Percentiles rank a stretch among this genome's conserved stretches.
phyloP scores from a whole-genome alignment of 1,284 basidiomycete genomes.

The Sporisorium graminicola region DNA sequence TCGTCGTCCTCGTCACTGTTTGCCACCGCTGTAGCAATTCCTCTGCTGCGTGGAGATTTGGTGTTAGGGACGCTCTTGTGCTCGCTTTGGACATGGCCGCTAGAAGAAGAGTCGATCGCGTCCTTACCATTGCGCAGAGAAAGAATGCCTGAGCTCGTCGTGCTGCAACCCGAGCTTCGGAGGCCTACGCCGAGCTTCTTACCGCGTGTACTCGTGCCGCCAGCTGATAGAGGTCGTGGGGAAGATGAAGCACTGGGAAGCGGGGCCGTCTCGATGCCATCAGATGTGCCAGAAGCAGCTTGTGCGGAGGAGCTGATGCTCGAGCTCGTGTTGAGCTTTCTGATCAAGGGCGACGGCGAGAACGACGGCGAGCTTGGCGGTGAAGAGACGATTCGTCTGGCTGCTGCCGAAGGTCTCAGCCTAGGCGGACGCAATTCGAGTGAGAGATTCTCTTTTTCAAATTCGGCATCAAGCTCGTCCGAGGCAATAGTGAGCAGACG shows the following conservation, averaged over 20 bases:
- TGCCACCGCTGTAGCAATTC: constrained; percentile 20
- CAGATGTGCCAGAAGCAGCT: constrained; percentile 4
- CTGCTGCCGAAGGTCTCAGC: constrained; percentile 1
- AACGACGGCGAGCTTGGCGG: constrained; percentile 21
- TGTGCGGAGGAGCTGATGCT: constrained; percentile 1
- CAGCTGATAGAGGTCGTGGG: constrained; percentile 19
- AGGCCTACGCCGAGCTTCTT: constrained; percentile 31
- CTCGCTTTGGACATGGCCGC: constrained; percentile 1
- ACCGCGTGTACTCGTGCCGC: constrained; percentile 5
- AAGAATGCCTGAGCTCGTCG: constrained; percentile 16
- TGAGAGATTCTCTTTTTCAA: constrained; percentile 25
- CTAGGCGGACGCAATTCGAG: constrained; percentile 18
- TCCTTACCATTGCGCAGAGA: constrained; percentile 29
- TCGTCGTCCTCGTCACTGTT: constrained; percentile 28
- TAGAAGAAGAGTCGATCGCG: neutral
- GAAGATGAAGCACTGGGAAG: constrained; percentile 21
- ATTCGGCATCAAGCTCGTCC: constrained; percentile 16
- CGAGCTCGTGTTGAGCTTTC: constrained; percentile 1
- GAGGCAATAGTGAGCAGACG: constrained; percentile 13
- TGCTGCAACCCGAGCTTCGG: constrained; percentile 21
- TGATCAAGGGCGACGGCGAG: constrained; percentile 12
- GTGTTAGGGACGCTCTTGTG: constrained; percentile 1
- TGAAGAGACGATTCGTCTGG: constrained; percentile 3
- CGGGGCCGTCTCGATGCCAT: constrained; percentile 14
- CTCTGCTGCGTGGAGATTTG: constrained; percentile 26